These are phyloP conservation scores for Omphalotus guepiniiformis DNA, from an alignment of 768 basidiomycete species.

Conservation along the genomic window DNA sequence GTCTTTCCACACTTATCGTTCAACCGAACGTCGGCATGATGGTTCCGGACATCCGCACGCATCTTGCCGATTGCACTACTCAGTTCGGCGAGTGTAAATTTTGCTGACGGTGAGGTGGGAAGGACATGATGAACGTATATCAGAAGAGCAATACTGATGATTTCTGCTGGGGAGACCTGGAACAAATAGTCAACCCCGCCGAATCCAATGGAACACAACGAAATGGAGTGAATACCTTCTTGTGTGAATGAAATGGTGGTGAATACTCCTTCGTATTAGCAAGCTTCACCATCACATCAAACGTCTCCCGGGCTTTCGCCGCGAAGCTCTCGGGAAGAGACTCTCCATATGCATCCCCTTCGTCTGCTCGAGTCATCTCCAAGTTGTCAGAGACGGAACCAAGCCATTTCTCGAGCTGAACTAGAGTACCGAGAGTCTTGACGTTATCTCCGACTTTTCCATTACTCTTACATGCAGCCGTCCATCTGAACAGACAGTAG, in stretches of 20 bases:
- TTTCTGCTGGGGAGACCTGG: slow-evolving; percentile 6
- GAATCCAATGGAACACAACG: neutral
- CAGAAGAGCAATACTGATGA: neutral
- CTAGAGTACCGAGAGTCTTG: neutral
- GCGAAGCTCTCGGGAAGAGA: neutral
- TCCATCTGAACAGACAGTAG: neutral
- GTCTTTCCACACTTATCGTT: slow-evolving; percentile 32
- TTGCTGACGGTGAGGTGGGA: neutral
- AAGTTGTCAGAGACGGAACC: no score
- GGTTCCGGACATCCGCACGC: slow-evolving; percentile 32
- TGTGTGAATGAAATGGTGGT: neutral
- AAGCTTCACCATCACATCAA: neutral
- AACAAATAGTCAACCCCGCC: neutral
- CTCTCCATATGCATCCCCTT: neutral
- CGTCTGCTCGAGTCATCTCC: no score
- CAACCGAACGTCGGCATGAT: slow-evolving; percentile 35
- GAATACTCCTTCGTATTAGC: neutral
- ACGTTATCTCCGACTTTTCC: neutral
- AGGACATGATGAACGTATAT: slow-evolving; percentile 1
- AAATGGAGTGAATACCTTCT: neutral
- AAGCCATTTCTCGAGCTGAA: slow-evolving; percentile 6
- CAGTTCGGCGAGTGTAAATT: neutral
- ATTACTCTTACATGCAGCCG: no score
- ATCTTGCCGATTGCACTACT: slow-evolving; percentile 14
- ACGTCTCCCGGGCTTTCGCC: neutral